Base-by-base conservation (phyloP, 1,139 yeast species). In the Yamadazyma sp. region DNA sequence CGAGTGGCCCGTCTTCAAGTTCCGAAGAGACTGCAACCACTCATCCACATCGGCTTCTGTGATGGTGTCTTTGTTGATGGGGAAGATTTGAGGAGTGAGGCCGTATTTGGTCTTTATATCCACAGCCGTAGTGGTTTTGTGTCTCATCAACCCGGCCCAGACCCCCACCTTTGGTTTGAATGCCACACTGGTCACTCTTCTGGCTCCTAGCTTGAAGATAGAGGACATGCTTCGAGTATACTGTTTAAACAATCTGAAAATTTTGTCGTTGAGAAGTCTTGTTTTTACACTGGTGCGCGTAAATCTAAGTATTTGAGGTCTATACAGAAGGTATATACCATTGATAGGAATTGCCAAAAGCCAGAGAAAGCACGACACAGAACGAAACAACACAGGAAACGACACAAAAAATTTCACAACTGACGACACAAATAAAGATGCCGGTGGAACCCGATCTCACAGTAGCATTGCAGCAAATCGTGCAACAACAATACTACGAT, bases 1-100 rank as follows among this genome's bases (percentile, higher is more conserved):
- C 2, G 44, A 18, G 31, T 47, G 47, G 5, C 69, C 70, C n/a
- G 59, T 50, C 49, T 79, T 77, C 42, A 85, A 64, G 39, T 77
- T 73, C 37, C 73, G 62, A 39, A 86, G 73, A 8, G 88, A 82
- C 8, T 64, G 60, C 39, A 85, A 59, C 85, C 92, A 82, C 41
- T 73, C 73, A 46, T 83, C 86, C 28, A 85, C 80, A 48, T 81
- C 82, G 31, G 67, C 63, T 50, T 83, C 87, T 6, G 62, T 56
- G 38, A 71, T 64, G 39, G 53, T 43, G 12, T 63, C 64, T 48
- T 67, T 67, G 42, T 67, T 56, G 33, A 67, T 47, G 9, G 76
- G 77, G 44, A 51, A 70, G 12, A 71, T 56, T 50, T 69, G 67
- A 4, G 72, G 63, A 12, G 64, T 53, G 45, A 67, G 57, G 37